Base-by-base conservation (phyloP, 2,329 filamentous ascomycete species). In the Didymellaceae sp. region DNA sequence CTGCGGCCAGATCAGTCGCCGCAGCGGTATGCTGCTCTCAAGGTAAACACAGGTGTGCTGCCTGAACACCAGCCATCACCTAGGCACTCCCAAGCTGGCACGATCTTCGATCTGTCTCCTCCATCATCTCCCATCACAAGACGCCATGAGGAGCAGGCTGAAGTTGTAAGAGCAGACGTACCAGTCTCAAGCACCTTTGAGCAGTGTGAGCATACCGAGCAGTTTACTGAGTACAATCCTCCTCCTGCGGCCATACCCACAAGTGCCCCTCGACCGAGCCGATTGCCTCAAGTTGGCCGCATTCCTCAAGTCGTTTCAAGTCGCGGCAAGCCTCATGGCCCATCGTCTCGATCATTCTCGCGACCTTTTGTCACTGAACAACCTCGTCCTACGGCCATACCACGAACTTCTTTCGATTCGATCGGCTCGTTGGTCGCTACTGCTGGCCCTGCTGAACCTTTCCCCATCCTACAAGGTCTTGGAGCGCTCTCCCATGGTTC, bases 221-320 rank as follows among this genome's bases (percentile, higher is more conserved):
- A n/a, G n/a, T n/a, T 30, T 32, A 14, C 26, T 7, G 2, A 38
- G 4, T 44, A 60, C 14, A 34, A 32, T n/a, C 34, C 62, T 11
- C 51, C 73, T 2, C 63, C 65, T 39, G 69, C 57, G 47, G 57
- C 58, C 61, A 26, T 8, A 6, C 61, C 70, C n/a, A 34, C 55
- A 8, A 63, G 54, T 16, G 63, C 73, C 16, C 73, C 74, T 28
- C 76, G 75, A 8, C 83, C 83, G 8, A 89, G 85, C 66, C 82
- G 91, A 47, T 77, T 96, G 14, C 85, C 86, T 21, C 90, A 93
- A 60, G 86, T 96, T 37, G 92, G 91, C 7, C 85, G 92, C 13
- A 96, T 96, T 42, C 92, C 92, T 7, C 86, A 86, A 62, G 90
- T 96, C 4, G 80, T 93, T 22, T 90, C 85, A 35, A 85, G 82